Base-by-base conservation (phyloP, 306 rosid genomes). In the Ormosia emarginata region DNA sequence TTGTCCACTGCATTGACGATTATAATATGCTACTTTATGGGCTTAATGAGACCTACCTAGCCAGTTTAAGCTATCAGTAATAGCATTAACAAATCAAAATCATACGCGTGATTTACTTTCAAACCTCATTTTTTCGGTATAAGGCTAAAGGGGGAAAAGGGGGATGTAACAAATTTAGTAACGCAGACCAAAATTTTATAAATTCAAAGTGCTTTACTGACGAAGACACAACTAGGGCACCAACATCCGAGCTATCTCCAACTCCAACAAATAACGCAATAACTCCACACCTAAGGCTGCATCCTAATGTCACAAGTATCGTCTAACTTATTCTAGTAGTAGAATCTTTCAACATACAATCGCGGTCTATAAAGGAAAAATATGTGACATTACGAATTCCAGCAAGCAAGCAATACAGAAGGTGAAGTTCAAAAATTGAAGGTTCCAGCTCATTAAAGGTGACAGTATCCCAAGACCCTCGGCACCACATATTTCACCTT, bases 311-410 rank as follows among this genome's bases (percentile, higher is more conserved):
- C 44, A 56, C 71, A 44, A 61, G 71, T 65, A 64, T 18, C 33
- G 55, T 58, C 68, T 52, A 67, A 24, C 69, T 79, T 64, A 83
- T 81, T 85, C 78, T 81, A 78, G 75, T 57, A 62, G 61, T 80
- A 83, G 73, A 76, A 79, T 77, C 73, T 77, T 85, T 65, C 70
- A 75, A 83, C 81, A 84, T 49, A 72, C 50, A 57, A 65, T 39
- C 43, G 52, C 72, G 5, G 82, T 75, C 70, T 53, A 69, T 53
- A 43, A 8, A 67, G 76, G 10, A n/a, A 55, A 41, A 32, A 50
- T 4, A 36, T 17, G 43, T 17, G 39, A 41, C 37, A 69, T 53
- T 65, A 17, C 7, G 3, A 72, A 41, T 71, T 74, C 64, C 46
- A 76, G n/a, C 17, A 15, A 77, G 70, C 62, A 36, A 1, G 57